A percentile compares a stretch with the other conserved stretches of the same genome.
phyloP scores from a whole-genome alignment of 202 grass and related monocot species.

The Setaria italica region DNA sequence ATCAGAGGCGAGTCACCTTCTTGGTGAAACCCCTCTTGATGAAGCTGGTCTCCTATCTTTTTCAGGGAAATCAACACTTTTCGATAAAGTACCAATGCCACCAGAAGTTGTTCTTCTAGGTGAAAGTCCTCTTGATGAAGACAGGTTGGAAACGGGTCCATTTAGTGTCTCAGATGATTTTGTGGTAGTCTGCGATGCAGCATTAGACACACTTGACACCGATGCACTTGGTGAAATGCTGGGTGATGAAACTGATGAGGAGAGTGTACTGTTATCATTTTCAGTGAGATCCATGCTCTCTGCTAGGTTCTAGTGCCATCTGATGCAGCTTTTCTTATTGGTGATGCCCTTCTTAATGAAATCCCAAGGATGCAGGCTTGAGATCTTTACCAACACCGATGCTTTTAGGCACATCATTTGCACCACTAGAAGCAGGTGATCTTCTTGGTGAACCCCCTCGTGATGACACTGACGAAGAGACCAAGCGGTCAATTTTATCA shows the following conservation, averaged over 20 bases:
- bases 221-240: constrained; percentile 59
- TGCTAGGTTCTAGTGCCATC: constrained; percentile 43
- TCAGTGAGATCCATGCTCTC: constrained; percentile 71
- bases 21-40: constrained; percentile 52
- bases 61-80: constrained; percentile 50
- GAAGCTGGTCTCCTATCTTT: constrained; percentile 59
- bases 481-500: constrained; percentile 63
- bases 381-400: constrained; percentile 49
- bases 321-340: constrained; percentile 45
- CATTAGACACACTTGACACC: constrained; percentile 48
- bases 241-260: constrained; percentile 52
- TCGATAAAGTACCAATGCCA: constrained; percentile 35
- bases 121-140: constrained; percentile 65
- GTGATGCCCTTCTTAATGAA: constrained; percentile 51
- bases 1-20: constrained; percentile 50
- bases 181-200: constrained; percentile 44
- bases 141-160: constrained; percentile 47
- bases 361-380: constrained; percentile 50
- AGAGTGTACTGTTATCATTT: constrained; percentile 48
- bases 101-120: constrained; percentile 64
- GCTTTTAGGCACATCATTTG: constrained; percentile 36
- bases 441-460: constrained; percentile 60
- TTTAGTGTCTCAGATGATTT: constrained; percentile 55
- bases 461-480: constrained; percentile 46
- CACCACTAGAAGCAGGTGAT: constrained; percentile 48